A percentile compares a stretch with the other conserved stretches of the same genome.
phyloP scores from a whole-genome alignment of 1,139 yeast genomes.

The Trichomonascaceae sp. region DNA sequence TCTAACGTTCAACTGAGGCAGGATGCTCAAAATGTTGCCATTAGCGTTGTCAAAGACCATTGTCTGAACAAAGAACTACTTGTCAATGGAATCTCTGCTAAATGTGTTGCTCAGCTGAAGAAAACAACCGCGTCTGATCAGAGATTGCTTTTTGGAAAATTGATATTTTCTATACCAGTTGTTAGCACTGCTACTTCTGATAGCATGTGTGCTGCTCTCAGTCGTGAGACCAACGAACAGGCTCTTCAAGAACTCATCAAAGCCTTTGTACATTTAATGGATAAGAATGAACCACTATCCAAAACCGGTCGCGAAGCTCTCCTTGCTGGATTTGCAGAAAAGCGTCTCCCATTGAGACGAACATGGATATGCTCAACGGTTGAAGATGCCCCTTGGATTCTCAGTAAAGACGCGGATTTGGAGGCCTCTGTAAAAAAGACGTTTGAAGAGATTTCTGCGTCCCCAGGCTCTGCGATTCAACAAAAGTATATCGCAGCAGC shows the following conservation, averaged over 20 bases:
- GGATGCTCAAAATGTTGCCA: slow-evolving; percentile 45
- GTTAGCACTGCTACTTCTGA: slow-evolving; percentile 36
- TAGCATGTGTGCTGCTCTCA: slow-evolving; percentile 45
- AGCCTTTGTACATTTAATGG: slow-evolving; percentile 33
- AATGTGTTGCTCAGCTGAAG: slow-evolving; percentile 50
- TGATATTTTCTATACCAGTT: slow-evolving; percentile 32
- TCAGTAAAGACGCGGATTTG: slow-evolving; percentile 16
- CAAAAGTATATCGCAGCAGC: slow-evolving; percentile 28
- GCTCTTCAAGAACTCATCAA: slow-evolving; percentile 49
- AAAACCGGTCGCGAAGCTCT: slow-evolving; percentile 33
- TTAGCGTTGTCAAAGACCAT: slow-evolving; percentile 4
- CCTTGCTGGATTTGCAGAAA: slow-evolving; percentile 55
- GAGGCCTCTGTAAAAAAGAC: slow-evolving; percentile 16
- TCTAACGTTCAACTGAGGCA: slow-evolving; percentile 59
- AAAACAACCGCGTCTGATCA: slow-evolving; percentile 57
- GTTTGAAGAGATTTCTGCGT: slow-evolving; percentile 34
- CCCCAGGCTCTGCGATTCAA: slow-evolving; percentile 29
- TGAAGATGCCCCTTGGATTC: slow-evolving; percentile 23
- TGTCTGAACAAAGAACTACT: background rate
- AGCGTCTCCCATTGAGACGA: slow-evolving; percentile 56
- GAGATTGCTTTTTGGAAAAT: slow-evolving; percentile 44
- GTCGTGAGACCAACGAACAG: slow-evolving; percentile 71
- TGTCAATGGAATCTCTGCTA: slow-evolving; percentile 38
- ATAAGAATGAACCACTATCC: slow-evolving; percentile 1
- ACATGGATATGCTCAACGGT: slow-evolving; percentile 53